phyloP scores from a whole-genome alignment of 1,284 basidiomycete genomes.

The Cutaneotrichosporon sp. region DNA sequence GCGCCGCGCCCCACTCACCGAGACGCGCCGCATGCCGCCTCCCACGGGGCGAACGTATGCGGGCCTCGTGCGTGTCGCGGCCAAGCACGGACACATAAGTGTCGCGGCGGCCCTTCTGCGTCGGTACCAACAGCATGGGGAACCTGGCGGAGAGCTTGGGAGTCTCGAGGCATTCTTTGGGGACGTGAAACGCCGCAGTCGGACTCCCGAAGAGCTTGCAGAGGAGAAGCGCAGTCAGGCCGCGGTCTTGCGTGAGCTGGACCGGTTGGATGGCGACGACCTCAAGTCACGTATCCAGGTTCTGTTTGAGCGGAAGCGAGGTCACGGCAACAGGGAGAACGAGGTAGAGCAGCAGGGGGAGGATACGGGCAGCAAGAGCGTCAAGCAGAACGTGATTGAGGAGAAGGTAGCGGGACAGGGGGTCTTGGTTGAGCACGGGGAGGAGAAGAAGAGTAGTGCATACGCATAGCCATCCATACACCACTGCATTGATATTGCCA shows the following conservation, averaged over 20 bases:
- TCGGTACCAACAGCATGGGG: neutral
- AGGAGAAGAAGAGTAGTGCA: slow-evolving; percentile 6
- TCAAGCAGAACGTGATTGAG: neutral
- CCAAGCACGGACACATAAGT: neutral
- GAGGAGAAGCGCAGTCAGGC: neutral
- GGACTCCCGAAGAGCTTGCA: neutral
- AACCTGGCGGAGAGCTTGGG: neutral
- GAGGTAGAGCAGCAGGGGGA: neutral
- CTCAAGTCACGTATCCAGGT: neutral
- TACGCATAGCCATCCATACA: slow-evolving; percentile 11
- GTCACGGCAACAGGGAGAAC: neutral
- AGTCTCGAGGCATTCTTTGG: neutral
- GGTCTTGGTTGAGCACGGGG: neutral
- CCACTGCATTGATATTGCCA: slow-evolving; percentile 2
- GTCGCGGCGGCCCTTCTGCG: neutral
- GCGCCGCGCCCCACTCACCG: neutral
- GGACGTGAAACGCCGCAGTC: neutral
- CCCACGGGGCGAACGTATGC: slow-evolving; percentile 19
- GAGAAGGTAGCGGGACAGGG: neutral
- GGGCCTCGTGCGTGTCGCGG: slow-evolving; percentile 16
- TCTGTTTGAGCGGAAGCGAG: slow-evolving; percentile 1
- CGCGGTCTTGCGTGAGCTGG: neutral
- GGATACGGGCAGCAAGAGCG: neutral
- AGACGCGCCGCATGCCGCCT: slow-evolving; percentile 7
- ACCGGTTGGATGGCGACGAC: slow-evolving; percentile 3